Evolutionary conservation across 1,284 basidiomycete genomes (phyloP), one percentile per base, ranked within the genome.

Genomic region (Trichosporon ovoides): DNA sequence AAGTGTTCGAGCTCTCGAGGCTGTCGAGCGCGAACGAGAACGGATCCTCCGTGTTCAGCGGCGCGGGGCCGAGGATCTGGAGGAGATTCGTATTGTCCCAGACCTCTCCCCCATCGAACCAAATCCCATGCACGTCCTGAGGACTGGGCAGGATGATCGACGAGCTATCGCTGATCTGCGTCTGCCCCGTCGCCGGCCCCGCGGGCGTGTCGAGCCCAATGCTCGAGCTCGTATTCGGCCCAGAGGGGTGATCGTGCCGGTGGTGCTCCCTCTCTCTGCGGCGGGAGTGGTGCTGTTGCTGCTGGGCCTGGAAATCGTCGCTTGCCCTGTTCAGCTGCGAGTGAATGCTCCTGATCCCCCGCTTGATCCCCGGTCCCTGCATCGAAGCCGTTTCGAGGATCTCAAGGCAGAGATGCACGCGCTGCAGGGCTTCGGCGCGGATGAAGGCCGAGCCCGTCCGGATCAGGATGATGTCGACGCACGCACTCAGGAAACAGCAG

Each of bases 381-480:
- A 57, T 59, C 2, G 59, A 57, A 2, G 60, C 63, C 28, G 64
- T 58, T 46, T 66, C 65, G 12, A 66, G 63, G 20, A 66, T 62
- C 33, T 57, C 50, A 12, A 66, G 55, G 20, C 55, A 57, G 14
- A 64, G 57, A 38, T 62, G 60, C 2, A 66, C 61, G 10, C 65
- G 60, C 35, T 64, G 59, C 20, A 66, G 52, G 0, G 65, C 65
- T 20, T 66, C 65, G 9, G 62, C 60, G 18, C 58, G 60, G 18
- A 64, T 61, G 6, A 56, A 46, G n/a, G 56, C 57, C 50, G 61
- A 58, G 20, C 63, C 65, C 2, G 62, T 60, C 16, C 65, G 61
- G 31, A 66, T 57, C 24, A 66, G 52, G n/a, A 66, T 49, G 20
- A 66, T 58, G 53, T 66, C 65, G 14, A 66, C 54, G 10, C 65